A percentile compares a stretch with the other conserved stretches of the same genome.
Evolutionary conservation across 305 asterid genomes (phyloP).

Genomic region (Caryopteris hybrid): DNA sequence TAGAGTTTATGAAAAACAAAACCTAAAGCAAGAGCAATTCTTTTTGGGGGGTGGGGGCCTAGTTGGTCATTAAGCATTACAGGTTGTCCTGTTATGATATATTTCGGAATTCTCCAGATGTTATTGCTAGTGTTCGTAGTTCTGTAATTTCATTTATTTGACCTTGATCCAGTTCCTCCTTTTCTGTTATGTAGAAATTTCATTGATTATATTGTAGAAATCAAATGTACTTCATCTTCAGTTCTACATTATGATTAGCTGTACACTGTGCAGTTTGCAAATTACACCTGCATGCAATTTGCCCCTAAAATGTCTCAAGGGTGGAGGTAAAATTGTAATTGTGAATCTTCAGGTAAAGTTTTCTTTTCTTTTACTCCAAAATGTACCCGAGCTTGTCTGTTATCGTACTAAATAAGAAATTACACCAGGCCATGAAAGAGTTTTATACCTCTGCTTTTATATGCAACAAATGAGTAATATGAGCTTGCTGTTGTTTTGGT

Average conservation of each 20-base stretch:
- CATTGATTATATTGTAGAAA: background rate
- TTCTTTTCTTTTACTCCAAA: background rate
- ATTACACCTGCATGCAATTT: constrained; percentile 97
- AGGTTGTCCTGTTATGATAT: background rate
- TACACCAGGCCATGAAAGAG: constrained; percentile 8
- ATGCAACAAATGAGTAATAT: background rate
- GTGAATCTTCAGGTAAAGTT: constrained; percentile 88
- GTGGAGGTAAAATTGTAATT: constrained; percentile 87
- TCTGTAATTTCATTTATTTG: background rate
- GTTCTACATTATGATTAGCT: constrained; percentile 19
- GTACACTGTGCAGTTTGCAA: constrained; percentile 74
- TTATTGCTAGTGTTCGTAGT: background rate
- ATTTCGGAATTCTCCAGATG: background rate
- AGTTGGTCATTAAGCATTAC: too few species aligned
- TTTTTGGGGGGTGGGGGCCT: too few species aligned
- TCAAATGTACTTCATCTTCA: background rate
- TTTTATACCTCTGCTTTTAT: constrained; percentile 5
- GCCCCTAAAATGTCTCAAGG: constrained; percentile 78
- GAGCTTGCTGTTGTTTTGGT: constrained; percentile 16
- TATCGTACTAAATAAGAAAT: background rate
- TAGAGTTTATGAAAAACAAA: too few species aligned
- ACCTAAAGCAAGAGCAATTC: too few species aligned
- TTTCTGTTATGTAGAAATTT: constrained; percentile 1
- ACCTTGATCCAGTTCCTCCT: background rate
- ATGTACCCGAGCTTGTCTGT: background rate